phyloP scores from a whole-genome alignment of 1,284 basidiomycete genomes.

The Malassezia slooffiae region DNA sequence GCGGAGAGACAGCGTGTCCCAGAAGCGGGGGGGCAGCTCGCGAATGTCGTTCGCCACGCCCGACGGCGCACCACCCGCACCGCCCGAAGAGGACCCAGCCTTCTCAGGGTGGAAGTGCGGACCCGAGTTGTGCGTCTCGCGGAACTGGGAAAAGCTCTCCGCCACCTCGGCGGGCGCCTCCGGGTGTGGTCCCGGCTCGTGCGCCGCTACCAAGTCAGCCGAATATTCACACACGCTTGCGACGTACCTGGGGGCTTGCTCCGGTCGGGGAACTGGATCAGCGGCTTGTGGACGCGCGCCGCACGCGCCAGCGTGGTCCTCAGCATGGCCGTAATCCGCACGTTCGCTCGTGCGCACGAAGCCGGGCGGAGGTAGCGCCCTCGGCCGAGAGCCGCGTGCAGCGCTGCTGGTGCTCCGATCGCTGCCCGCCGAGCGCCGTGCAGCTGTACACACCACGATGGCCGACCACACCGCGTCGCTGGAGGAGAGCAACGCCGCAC shows the following conservation, averaged over 20 bases:
- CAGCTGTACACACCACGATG: constrained; percentile 6
- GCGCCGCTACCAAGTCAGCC: constrained; percentile 16
- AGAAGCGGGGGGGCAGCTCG: constrained; percentile 35
- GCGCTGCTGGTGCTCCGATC: no score
- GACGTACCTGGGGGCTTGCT: constrained; percentile 26
- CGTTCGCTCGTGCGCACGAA: no score
- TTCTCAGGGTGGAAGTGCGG: constrained; percentile 43
- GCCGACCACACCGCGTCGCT: constrained; percentile 60
- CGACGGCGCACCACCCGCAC: neutral
- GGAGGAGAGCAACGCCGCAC: constrained; percentile 64
- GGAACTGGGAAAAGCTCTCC: constrained; percentile 32
- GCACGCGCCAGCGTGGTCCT: constrained; percentile 23
- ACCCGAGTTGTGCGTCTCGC: constrained; percentile 30
- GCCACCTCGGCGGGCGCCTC: constrained; percentile 33
- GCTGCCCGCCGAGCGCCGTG: no score
- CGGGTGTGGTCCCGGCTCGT: constrained; percentile 39
- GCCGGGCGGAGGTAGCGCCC: neutral
- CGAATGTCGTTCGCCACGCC: constrained; percentile 15
- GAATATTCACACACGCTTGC: neutral
- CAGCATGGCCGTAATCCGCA: constrained; percentile 28
- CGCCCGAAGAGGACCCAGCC: constrained; percentile 9
- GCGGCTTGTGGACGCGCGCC: constrained; percentile 27
- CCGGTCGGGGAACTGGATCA: constrained; percentile 35
- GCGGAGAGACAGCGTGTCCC: constrained; percentile 31
- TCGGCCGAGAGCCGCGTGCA: constrained; percentile 11